Conservation (phyloP, 805 yeast genomes). For the Wickerhamomyces bovis region DNA sequence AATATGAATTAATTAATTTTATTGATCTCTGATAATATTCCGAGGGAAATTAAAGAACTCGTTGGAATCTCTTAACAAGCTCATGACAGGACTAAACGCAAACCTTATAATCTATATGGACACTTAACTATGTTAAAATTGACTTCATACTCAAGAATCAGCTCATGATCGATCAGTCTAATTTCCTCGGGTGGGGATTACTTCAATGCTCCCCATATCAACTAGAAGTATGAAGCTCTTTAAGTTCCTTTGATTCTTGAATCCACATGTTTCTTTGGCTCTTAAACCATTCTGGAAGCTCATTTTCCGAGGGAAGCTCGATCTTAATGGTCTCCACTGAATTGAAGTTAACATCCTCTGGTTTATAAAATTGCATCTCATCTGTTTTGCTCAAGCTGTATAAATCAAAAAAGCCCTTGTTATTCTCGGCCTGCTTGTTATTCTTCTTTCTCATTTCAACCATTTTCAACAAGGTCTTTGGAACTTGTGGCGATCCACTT, state of each 20-base stretch:
- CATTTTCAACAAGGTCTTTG: constrained; percentile 48
- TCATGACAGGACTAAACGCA: no score
- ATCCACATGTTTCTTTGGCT: constrained; percentile 66
- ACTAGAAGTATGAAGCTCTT: neutral
- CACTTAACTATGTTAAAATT: no score
- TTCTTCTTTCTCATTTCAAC: constrained; percentile 40
- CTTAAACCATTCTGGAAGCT: constrained; percentile 73
- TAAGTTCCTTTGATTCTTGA: constrained; percentile 16
- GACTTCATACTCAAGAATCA: no score
- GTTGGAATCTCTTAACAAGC: no score
- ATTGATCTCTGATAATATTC: no score
- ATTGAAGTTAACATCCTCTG: constrained; percentile 13
- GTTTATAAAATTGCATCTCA: constrained; percentile 16
- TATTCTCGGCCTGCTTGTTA: constrained; percentile 14
- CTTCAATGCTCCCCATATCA: neutral
- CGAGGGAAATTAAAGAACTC: no score
- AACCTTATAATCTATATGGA: no score
- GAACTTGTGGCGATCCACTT: constrained; percentile 66
- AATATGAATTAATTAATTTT: no score
- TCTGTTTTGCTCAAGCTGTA: constrained; percentile 4
- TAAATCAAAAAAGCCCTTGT: constrained; percentile 3
- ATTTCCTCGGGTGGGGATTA: no score
- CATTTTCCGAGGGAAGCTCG: constrained; percentile 48
- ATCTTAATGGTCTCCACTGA: constrained; percentile 18
- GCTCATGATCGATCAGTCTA: no score